Evolutionary conservation across 2,329 filamentous ascomycete genomes (phyloP), one percentile per base, ranked within the genome.

Genomic region (Pseudopyricularia cyperi): DNA sequence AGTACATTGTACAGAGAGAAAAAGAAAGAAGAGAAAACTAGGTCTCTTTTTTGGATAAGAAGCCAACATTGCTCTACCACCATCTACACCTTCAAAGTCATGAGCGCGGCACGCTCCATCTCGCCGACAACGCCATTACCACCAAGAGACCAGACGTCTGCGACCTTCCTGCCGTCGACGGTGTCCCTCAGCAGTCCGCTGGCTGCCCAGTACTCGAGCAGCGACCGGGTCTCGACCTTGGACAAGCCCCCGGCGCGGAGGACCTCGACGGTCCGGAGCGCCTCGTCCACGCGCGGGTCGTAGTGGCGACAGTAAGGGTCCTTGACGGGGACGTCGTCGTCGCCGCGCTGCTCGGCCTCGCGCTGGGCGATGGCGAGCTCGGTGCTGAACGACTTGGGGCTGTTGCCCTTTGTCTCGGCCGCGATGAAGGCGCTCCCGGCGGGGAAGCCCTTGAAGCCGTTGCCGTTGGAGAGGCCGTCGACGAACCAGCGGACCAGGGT

Each of bases 151-250:
- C 90, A 95, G 70, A 88, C 87, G 74, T 94, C 86, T 22, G 77
- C 74, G 34, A 96, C 84, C 56, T 77, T 74, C 56, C 71, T 72
- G 62, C 90, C 82, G 60, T 87, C 83, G 49, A 96, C 75, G 46
- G 72, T 74, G 55, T 78, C 73, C 57, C 86, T 79, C 62, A 95
- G 65, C 63, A 95, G 73, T 12, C 91, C 93, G 65, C 88, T 94
- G 34, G 80, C 81, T 5, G 88, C 89, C 75, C 91, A 97, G 70
- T 96, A 97, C 71, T 96, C 89, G 81, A 97, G 84, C 59, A 95
- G 72, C 1, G 81, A 76, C 54, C 84, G 79, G 11, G 87, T 82
- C 69, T 97, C 91, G 2, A 75, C 69, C 67, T 83, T 87, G 60
- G 72, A 83, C 58, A 96, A 61, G 8, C 87, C 85, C 42, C 77